phyloP scores from a whole-genome alignment of 306 rosid species.

The Dalbergia cochinchinensis region DNA sequence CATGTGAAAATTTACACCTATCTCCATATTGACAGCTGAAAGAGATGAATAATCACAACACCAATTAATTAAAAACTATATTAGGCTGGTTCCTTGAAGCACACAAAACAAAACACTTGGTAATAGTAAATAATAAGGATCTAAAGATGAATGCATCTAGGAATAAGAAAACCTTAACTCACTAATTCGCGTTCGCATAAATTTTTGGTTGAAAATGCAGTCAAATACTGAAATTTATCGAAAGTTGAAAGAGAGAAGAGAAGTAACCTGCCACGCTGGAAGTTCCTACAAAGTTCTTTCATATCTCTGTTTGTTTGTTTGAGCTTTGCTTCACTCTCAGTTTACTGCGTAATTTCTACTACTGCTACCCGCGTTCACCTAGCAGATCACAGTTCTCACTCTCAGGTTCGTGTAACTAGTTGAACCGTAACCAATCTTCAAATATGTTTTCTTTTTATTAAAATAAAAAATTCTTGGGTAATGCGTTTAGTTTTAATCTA shows the following conservation, averaged over 20 bases:
- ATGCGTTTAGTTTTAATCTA: too few relatives aligned
- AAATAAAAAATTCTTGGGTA: too few relatives aligned
- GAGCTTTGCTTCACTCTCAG: background rate
- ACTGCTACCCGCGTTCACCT: background rate
- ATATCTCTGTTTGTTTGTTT: background rate
- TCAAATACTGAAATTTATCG: background rate
- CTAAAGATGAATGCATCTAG: background rate
- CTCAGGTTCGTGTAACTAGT: background rate
- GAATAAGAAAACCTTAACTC: too few relatives aligned
- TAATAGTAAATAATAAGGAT: background rate
- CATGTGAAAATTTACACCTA: constrained; percentile 73
- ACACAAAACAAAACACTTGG: background rate
- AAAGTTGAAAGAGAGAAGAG: background rate
- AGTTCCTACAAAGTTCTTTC: constrained; percentile 40
- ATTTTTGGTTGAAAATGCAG: background rate
- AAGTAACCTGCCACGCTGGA: constrained; percentile 53
- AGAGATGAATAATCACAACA: background rate
- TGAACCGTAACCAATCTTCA: too few relatives aligned
- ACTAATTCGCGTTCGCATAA: too few relatives aligned
- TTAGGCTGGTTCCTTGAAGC: background rate
- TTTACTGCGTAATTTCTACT: background rate
- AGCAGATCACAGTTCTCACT: background rate
- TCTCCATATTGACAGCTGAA: constrained; percentile 85
- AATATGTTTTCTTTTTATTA: too few relatives aligned
- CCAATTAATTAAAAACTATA: background rate